phyloP scores from a whole-genome alignment of 768 basidiomycete genomes.

The Calocybe indica region DNA sequence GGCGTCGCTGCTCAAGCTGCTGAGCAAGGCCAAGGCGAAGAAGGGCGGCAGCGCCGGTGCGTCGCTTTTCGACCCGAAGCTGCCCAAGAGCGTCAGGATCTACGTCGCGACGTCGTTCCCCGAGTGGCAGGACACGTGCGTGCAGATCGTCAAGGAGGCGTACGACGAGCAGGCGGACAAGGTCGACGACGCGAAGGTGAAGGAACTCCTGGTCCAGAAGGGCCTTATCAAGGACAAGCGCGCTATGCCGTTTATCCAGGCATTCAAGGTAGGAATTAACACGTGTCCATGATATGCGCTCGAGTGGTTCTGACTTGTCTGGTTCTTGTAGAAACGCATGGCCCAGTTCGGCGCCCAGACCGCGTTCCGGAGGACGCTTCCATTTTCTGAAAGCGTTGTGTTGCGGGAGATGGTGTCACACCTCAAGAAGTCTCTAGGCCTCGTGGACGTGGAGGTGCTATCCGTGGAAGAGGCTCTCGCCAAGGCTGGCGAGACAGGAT shows the following conservation, averaged over 20 bases:
- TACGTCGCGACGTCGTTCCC: conserved; percentile 91
- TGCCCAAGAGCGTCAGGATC: conserved; percentile 79
- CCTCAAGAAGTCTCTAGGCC: conserved; percentile 67
- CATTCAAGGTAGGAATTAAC: conserved; percentile 69
- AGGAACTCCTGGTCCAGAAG: conserved; percentile 55
- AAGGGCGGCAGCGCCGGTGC: conserved; percentile 33
- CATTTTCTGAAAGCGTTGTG: conserved; percentile 78
- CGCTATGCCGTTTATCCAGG: conserved; percentile 90
- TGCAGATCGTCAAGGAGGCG: conserved; percentile 66
- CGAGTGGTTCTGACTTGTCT: conserved; percentile 6
- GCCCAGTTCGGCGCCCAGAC: conserved; percentile 64
- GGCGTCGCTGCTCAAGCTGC: conserved; percentile 66
- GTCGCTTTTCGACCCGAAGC: conserved; percentile 74
- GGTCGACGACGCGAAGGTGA: conserved; percentile 81
- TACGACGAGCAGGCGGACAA: conserved; percentile 51
- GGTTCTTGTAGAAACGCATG: conserved; percentile 67
- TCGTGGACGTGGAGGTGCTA: conserved; percentile 67
- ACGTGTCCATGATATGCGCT: neutral
- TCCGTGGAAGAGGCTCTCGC: conserved; percentile 62
- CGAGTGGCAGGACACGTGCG: conserved; percentile 86
- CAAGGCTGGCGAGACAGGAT: conserved; percentile 49
- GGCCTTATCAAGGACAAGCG: conserved; percentile 95
- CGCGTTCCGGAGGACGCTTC: conserved; percentile 77
- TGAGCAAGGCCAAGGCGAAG: conserved; percentile 72
- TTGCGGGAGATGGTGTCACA: conserved; percentile 71